These are phyloP conservation scores for Corylus americana DNA, from an alignment of 306 rosid genomes.

Conservation along the genomic window DNA sequence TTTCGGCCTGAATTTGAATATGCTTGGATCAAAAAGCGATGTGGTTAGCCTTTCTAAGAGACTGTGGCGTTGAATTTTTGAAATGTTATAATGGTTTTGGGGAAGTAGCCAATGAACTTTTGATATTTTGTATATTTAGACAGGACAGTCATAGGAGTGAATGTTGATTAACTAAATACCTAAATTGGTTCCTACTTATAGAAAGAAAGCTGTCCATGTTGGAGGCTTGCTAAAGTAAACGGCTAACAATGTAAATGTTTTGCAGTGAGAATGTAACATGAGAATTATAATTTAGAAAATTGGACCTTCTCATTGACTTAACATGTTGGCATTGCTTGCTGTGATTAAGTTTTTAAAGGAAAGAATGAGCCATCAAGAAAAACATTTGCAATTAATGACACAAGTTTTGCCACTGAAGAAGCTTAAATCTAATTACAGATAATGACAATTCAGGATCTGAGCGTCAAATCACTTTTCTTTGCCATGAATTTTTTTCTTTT, in stretches of 20 bases:
- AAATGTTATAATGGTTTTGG: no score
- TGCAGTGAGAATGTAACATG: neutral
- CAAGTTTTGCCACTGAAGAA: conserved; percentile 12
- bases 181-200: neutral
- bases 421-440: neutral
- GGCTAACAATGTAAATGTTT: neutral
- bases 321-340: conserved; percentile 6
- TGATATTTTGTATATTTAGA: neutral
- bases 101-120: neutral
- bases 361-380: neutral
- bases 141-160: neutral
- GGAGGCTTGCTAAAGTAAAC: neutral
- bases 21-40: conserved; percentile 18
- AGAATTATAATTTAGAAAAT: neutral
- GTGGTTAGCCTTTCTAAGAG: neutral
- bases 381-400: neutral
- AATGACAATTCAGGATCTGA: neutral
- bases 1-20: conserved; percentile 11
- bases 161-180: neutral
- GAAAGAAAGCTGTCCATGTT: neutral
- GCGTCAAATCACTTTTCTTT: neutral
- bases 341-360: conserved; percentile 8
- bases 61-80: no score
- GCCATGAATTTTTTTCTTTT: neutral
- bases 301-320: neutral